phyloP scores from a whole-genome alignment of 129 eudicot genomes.

The Pulicaria dysenterica region DNA sequence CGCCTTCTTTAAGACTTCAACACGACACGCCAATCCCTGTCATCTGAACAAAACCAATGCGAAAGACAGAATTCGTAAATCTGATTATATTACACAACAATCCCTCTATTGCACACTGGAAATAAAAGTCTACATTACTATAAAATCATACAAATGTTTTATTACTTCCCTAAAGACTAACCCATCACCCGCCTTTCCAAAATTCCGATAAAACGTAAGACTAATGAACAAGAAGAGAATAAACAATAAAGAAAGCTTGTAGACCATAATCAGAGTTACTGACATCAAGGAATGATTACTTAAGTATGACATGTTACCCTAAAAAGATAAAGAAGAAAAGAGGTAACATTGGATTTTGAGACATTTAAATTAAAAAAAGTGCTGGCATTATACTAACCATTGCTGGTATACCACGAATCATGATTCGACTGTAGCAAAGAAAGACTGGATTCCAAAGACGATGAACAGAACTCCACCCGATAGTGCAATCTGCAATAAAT shows the following conservation, averaged over 20 bases:
- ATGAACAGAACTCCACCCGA: slow-evolving; percentile 89
- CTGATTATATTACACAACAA: background rate
- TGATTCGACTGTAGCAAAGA: slow-evolving; percentile 65
- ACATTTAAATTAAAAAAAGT: background rate
- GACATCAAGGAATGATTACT: background rate
- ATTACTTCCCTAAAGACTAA: no score
- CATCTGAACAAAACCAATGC: slow-evolving; percentile 24
- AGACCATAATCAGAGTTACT: background rate
- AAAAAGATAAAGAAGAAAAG: background rate
- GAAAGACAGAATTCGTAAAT: background rate
- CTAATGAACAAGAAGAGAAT: no score
- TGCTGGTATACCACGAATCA: slow-evolving; percentile 29
- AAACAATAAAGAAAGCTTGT: background rate
- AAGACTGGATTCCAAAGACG: slow-evolving; percentile 88
- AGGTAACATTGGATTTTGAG: background rate
- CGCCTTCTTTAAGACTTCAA: slow-evolving; percentile 30
- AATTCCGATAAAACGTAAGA: no score
- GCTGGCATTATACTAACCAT: slow-evolving; percentile 16
- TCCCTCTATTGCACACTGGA: background rate
- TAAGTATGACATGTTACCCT: background rate
- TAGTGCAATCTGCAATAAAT: slow-evolving; percentile 66
- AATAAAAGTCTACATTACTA: no score
- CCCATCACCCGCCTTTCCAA: no score
- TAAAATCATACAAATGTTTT: no score
- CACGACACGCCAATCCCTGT: slow-evolving; percentile 24